Evolutionary conservation across 139 green algal species (phyloP).

Genomic region (Chlorella sp.): DNA sequence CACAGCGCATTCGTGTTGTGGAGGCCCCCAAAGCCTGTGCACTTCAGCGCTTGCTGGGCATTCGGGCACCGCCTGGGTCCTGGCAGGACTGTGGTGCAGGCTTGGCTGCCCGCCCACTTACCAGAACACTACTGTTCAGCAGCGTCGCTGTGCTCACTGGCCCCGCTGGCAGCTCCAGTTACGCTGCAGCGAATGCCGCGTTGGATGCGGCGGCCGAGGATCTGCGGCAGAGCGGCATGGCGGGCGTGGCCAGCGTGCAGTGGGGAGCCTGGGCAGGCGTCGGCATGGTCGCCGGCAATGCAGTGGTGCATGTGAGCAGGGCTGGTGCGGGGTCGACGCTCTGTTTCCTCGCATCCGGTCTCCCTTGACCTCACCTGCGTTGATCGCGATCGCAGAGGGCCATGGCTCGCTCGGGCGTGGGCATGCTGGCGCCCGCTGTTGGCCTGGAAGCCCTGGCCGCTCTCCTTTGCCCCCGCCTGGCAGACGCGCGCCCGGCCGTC

Average conservation of each 20-base stretch:
- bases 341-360: no score
- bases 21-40: conserved; percentile 54
- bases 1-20: conserved; percentile 34
- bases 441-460: conserved; percentile 50
- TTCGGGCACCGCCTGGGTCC: no score
- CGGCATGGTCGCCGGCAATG: conserved; percentile 51
- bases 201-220: conserved; percentile 29
- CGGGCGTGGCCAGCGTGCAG: conserved; percentile 43
- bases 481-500: no score
- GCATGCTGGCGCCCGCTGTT: conserved; percentile 51
- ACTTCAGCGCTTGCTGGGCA: neutral
- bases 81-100: no score
- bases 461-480: neutral
- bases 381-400: no score
- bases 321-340: no score
- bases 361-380: no score
- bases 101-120: neutral
- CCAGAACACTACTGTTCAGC: conserved; percentile 51
- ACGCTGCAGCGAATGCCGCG: conserved; percentile 45
- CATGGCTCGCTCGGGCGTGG: conserved; percentile 67
- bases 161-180: conserved; percentile 41
- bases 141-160: conserved; percentile 51
- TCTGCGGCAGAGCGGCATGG: conserved; percentile 1
- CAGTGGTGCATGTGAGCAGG: conserved; percentile 34
- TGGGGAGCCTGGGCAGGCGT: conserved; percentile 56